Evolutionary conservation across 768 basidiomycete genomes (phyloP), one percentile per base, ranked within the genome.

Genomic region (Suillus cothurnatus): DNA sequence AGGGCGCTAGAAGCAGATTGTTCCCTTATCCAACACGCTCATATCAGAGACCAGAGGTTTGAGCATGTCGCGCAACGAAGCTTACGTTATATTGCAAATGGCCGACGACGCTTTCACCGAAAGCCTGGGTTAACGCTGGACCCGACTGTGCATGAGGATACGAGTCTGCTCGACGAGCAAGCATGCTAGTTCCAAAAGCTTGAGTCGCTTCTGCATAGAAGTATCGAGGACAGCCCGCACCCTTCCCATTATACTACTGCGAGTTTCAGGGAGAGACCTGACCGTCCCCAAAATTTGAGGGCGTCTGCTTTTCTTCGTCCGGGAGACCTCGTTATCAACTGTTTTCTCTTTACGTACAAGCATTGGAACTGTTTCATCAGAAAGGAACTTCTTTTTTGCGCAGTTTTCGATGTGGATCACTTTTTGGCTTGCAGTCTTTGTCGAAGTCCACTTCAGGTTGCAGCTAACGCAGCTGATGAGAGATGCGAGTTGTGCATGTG

Each of bases 381-480:
- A 78, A 49, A 89, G 75, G 5, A 73, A 77, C 26, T 80, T 79
- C 74, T 88, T 93, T 75, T 83, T 88, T 15, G 89, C 86, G 73
- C 93, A 95, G 7, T 80, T 78, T 58, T 81, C 81, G 47, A 95
- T 84, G 71, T 95, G 93, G 3, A 81, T 68, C 72, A 85, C 74
- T 74, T 95, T 95, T 70, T 89, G 86, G 21, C 76, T 67, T 14
- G 77, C 77, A 4, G 84, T 84, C 73, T 95, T 95, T 62, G 84
- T 82, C 15, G 85, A 77, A 4, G 90, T 94, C 93, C 93, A 94
- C 1, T 75, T 75, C 17, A 82, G 71, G 28, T 86, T 84, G 68
- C 92, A 94, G 43, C 83, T 81, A 52, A 92, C 79, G 69, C 92
- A 94, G 69, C 79, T 85, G 14, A 77, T 73, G 2, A 93, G 71